Evolutionary conservation across 225 moss, liverwort and hornwort species (phyloP).

Genomic region (Antitrichia curtipendula): DNA sequence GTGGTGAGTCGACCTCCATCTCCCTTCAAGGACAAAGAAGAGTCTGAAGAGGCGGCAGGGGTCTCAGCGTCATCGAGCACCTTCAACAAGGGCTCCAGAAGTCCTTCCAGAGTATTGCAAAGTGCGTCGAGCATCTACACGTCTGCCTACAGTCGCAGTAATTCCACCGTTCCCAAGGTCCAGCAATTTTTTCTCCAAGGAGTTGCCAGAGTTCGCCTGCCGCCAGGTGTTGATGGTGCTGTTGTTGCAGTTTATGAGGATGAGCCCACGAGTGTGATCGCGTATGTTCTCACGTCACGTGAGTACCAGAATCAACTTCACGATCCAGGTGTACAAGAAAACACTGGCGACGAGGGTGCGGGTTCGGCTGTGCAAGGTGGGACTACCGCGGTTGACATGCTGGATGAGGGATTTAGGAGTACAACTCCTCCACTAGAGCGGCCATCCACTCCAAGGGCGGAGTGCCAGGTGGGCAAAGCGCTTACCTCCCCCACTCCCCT

Average conservation of each 20-base stretch:
- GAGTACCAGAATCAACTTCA: conserved; percentile 31
- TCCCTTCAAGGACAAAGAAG: conserved; percentile 36
- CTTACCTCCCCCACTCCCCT: conserved; percentile 21
- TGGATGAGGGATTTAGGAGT: conserved; percentile 20
- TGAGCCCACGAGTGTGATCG: conserved; percentile 49
- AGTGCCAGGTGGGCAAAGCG: conserved; percentile 4
- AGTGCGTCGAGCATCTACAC: conserved; percentile 17
- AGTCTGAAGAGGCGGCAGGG: not conserved
- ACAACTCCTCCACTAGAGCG: conserved; percentile 29
- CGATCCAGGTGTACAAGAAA: conserved; percentile 3
- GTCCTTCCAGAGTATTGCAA: conserved; percentile 23
- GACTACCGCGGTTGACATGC: not conserved
- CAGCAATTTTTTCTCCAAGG: conserved; percentile 42
- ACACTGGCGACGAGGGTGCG: not conserved
- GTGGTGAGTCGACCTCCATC: conserved; percentile 40
- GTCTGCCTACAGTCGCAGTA: conserved; percentile 12
- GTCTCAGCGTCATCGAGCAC: conserved; percentile 6
- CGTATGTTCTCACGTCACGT: conserved; percentile 35
- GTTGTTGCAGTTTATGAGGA: conserved; percentile 42
- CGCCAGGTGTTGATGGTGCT: conserved; percentile 18
- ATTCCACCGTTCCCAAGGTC: conserved; percentile 14
- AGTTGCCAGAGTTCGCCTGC: conserved; percentile 48
- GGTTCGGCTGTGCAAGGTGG: not conserved
- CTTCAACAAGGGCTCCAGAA: conserved; percentile 31
- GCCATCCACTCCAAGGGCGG: conserved; percentile 12